A percentile compares a stretch with the other conserved stretches of the same genome.
Conservation (phyloP, 1,284 basidiomycete species). For the Farysia itapuensis region DNA sequence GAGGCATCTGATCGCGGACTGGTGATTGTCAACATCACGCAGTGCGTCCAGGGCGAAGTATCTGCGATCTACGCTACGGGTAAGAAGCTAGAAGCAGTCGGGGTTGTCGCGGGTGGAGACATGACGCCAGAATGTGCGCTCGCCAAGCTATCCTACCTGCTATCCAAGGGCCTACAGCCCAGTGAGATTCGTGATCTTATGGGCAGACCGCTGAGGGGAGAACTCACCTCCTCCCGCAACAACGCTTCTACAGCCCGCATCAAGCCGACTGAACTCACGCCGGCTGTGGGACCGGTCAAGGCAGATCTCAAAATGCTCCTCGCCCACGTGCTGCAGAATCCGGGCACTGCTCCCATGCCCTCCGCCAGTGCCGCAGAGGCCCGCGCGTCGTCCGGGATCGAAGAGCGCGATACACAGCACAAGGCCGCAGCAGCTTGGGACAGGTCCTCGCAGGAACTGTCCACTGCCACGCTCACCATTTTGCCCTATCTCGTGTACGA, state of each 20-base stretch:
- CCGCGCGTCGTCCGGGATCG: neutral
- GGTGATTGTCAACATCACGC: conserved; percentile 85
- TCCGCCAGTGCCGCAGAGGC: neutral
- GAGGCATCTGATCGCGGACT: conserved; percentile 80
- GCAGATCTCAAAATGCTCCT: conserved; percentile 28
- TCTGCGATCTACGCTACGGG: conserved; percentile 73
- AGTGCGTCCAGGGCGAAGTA: conserved; percentile 70
- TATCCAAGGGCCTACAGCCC: conserved; percentile 77
- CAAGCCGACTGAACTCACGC: conserved; percentile 1
- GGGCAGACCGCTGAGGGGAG: conserved; percentile 77
- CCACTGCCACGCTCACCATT: conserved; percentile 11
- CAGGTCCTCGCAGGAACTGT: conserved; percentile 16
- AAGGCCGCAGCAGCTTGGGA: conserved; percentile 4
- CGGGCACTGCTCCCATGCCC: conserved; percentile 3
- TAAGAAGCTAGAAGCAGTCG: conserved; percentile 66
- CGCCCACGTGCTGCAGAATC: conserved; percentile 32
- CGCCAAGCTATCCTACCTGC: conserved; percentile 81
- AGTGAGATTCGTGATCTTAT: conserved; percentile 76
- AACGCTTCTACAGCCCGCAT: neutral
- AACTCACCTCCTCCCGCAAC: conserved; percentile 67
- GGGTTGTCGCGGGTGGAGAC: conserved; percentile 63
- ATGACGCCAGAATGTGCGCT: conserved; percentile 95
- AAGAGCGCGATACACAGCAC: neutral
- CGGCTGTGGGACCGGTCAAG: conserved; percentile 23
- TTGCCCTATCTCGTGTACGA: conserved; percentile 40